Evolutionary conservation across 1,139 yeast species (phyloP), one percentile per base, ranked within the genome.

Genomic region (Neolecta irregularis): DNA sequence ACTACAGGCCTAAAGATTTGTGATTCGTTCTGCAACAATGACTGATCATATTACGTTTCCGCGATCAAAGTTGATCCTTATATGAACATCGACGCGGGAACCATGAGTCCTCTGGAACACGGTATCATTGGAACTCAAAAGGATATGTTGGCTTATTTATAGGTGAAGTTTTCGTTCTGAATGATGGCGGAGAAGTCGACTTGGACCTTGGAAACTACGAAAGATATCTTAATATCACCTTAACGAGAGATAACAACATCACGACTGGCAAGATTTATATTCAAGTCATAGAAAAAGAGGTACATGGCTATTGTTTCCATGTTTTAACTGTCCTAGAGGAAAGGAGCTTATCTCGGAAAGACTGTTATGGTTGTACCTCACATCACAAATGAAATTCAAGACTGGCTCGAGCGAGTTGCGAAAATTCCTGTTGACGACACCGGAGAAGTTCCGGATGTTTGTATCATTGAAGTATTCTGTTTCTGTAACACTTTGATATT

Each of bases 281-380:
- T 40, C 80, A 77, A 48, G 98, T 88, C 40, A 88, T 88, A 54
- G 91, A 85, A 56, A 75, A 70, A 53, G 99, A 88, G 36, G 43
- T 40, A 24, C 15, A 39, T 26, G 11, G 12, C 5, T 5, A 23
- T 7, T 6, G n/a, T 26, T 16, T 18, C 12, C 12, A 6, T n/a
- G 17, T 15, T 28, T 25, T 12, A 19, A 20, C 5, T 12, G 16
- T 15, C 16, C 11, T 22, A 41, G 63, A 74, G 99, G 62, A 80
- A 72, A 45, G 99, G 99, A 51, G 98, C 88, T 57, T 88, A 88
- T 53, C 67, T 88, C 52, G 99, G 99, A 50, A 91, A 91, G 57
- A 88, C 99, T n/a, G 99, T 88, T 37, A 98, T 91, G 62, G 93
- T 88, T 46, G 99, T 88, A 46, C 99, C 99, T 32, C 99, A 88